Evolutionary conservation across 139 green algal species (phyloP).

Genomic region (Chlorella sp.): DNA sequence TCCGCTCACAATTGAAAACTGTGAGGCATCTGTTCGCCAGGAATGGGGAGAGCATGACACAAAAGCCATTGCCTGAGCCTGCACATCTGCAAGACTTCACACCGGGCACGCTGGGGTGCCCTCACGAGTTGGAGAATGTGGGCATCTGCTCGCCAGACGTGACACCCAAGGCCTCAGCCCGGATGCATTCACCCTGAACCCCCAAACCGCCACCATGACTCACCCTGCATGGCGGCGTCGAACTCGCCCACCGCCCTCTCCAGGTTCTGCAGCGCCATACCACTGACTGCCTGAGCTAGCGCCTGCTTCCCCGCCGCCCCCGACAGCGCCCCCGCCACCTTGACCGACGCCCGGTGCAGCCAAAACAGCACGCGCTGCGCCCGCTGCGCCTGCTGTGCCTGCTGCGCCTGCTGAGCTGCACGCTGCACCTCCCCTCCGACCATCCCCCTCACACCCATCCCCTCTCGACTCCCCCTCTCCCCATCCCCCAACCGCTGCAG

Average conservation of each 20-base stretch:
- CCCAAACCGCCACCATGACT: background rate
- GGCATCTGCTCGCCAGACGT: background rate
- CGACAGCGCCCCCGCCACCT: background rate
- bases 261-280: background rate
- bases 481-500: no score
- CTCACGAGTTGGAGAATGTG: background rate
- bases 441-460: no score
- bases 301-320: background rate
- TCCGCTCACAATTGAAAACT: no score
- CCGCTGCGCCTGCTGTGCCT: no score
- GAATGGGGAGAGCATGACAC: background rate
- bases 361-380: background rate
- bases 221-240: background rate
- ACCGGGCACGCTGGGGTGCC: no score
- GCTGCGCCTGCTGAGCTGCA: no score
- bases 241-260: background rate
- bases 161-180: background rate
- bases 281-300: background rate
- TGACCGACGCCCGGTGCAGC: background rate
- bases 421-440: no score
- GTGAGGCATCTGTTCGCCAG: no score
- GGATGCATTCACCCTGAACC: background rate
- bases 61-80: background rate
- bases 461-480: no score
- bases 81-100: background rate